Percentiles rank a stretch among this genome's conserved stretches.
phyloP scores from a whole-genome alignment of 2,329 filamentous ascomycete species.

The Fusarium coffeatum region DNA sequence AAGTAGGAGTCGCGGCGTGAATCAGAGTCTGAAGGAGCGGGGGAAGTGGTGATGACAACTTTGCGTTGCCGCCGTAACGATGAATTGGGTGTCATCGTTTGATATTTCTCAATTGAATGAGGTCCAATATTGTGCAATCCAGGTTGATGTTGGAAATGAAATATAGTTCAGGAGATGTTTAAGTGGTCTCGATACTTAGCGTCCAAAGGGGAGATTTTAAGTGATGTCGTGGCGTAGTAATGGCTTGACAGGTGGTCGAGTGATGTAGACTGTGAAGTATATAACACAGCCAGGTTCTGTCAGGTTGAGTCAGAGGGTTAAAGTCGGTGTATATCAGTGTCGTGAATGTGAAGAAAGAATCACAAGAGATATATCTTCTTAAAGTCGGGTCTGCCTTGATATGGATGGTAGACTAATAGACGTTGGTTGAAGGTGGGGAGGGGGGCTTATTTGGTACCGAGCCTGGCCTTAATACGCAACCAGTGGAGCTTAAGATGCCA shows the following conservation, averaged over 20 bases:
- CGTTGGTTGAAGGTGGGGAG: constrained; percentile 41
- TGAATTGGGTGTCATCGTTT: constrained; percentile 35
- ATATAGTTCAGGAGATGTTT: constrained; percentile 23
- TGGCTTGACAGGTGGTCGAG: constrained; percentile 15
- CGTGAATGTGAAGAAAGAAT: constrained; percentile 25
- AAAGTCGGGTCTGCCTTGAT: constrained; percentile 41
- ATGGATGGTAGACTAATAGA: constrained; percentile 40
- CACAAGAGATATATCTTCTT: constrained; percentile 43
- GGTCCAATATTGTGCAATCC: constrained; percentile 6
- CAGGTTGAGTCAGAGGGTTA: background rate
- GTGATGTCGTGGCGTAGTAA: constrained; percentile 9
- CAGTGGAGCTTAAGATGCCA: constrained; percentile 42
- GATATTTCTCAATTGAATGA: constrained; percentile 12
- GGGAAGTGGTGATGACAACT: constrained; percentile 44
- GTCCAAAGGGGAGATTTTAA: constrained; percentile 9
- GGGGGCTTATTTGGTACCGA: constrained; percentile 45
- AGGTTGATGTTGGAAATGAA: constrained; percentile 3
- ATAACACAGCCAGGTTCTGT: constrained; percentile 29
- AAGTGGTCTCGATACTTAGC: constrained; percentile 21
- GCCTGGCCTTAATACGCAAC: constrained; percentile 46
- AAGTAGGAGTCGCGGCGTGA: constrained; percentile 47
- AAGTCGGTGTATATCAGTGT: background rate
- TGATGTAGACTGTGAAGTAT: constrained; percentile 19
- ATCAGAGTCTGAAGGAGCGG: constrained; percentile 42
- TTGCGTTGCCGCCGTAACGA: constrained; percentile 44